phyloP scores from a whole-genome alignment of 1,284 basidiomycete species.

The Tylopilus sp. region DNA sequence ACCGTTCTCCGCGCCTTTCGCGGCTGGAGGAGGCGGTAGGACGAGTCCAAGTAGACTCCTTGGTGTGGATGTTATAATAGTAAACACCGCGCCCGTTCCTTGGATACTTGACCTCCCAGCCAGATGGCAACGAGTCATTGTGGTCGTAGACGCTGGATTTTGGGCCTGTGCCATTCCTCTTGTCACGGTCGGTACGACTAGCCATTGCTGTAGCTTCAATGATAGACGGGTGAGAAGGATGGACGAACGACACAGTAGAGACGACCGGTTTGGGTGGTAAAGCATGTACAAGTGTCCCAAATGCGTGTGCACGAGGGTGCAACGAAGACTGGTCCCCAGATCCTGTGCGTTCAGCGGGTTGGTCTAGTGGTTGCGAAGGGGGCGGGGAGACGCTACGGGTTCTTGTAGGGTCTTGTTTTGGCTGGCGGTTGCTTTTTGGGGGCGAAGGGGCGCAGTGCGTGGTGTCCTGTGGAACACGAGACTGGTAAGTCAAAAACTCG shows the following conservation, averaged over 20 bases:
- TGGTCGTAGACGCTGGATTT: constrained; percentile 33
- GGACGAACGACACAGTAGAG: constrained; percentile 49
- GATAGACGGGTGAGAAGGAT: constrained; percentile 52
- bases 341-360: constrained; percentile 18
- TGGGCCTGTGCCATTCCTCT: constrained; percentile 28
- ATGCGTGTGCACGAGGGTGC: constrained; percentile 30
- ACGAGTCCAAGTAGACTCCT: constrained; percentile 57
- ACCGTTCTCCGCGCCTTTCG: constrained; percentile 24
- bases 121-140: constrained; percentile 47
- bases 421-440: constrained; percentile 12
- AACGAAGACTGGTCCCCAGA: constrained; percentile 30
- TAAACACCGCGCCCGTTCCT: constrained; percentile 47
- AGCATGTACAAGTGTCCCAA: constrained; percentile 51
- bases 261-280: constrained; percentile 69
- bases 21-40: constrained; percentile 38
- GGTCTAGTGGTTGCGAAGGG: constrained; percentile 20
- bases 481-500: constrained; percentile 37
- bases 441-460: constrained; percentile 15
- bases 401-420: constrained; percentile 15
- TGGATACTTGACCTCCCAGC: constrained; percentile 58
- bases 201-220: constrained; percentile 60
- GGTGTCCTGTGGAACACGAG: constrained; percentile 28
- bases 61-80: constrained; percentile 58
- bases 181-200: constrained; percentile 37
- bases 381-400: constrained; percentile 7